phyloP scores from a whole-genome alignment of 257 asterid genomes.

The Nicotiana tomentosiformis region DNA sequence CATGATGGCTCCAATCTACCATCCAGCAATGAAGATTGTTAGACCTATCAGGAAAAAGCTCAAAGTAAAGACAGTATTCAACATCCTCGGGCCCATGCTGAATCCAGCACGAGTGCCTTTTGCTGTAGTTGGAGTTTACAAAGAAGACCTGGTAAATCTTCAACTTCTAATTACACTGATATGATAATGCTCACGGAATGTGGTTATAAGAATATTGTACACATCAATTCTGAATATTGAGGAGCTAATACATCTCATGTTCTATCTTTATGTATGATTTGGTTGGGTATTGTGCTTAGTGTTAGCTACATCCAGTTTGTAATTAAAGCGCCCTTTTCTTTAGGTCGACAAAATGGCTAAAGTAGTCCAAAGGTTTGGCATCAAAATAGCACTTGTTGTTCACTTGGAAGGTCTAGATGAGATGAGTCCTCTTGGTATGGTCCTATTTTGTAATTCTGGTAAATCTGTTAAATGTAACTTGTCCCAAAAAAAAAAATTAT shows the following conservation, averaged over 20 bases:
- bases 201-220: background rate
- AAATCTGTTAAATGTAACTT: background rate
- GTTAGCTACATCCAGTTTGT: background rate
- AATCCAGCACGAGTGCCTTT: constrained; percentile 75
- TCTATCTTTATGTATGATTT: background rate
- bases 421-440: constrained; percentile 80
- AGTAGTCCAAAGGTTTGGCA: constrained; percentile 68
- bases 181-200: background rate
- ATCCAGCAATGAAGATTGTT: constrained; percentile 78
- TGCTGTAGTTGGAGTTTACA: constrained; percentile 77
- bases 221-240: background rate
- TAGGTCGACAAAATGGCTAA: constrained; percentile 71
- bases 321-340: background rate
- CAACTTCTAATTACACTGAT: background rate
- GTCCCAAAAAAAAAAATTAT: background rate
- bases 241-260: background rate
- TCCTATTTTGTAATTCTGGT: background rate
- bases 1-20: constrained; percentile 84
- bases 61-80: constrained; percentile 68
- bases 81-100: constrained; percentile 74
- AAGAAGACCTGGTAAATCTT: constrained; percentile 52
- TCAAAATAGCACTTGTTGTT: constrained; percentile 71
- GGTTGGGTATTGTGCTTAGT: background rate
- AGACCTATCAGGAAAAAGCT: constrained; percentile 77
- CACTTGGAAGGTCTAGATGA: constrained; percentile 79